These are phyloP conservation scores for Gossypium gossypioides DNA, from an alignment of 441 rosid species.

Conservation along the genomic window DNA sequence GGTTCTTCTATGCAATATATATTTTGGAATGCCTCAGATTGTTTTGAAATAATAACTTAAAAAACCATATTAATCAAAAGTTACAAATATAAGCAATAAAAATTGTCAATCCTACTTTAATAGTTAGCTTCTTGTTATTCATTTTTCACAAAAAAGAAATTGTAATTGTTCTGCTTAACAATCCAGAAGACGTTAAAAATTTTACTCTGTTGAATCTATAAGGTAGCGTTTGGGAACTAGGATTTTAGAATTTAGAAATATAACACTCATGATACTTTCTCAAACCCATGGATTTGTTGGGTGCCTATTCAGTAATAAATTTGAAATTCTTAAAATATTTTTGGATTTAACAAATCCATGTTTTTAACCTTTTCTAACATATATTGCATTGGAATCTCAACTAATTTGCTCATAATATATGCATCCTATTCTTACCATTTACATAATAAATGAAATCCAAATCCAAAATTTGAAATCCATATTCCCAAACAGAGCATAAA, in stretches of 20 bases:
- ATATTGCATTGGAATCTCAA: not conserved
- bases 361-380: not conserved
- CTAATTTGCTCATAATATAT: not conserved
- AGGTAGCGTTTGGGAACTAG: not conserved
- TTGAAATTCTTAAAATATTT: not conserved
- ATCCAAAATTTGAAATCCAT: not conserved
- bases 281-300: not conserved
- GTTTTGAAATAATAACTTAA: not conserved
- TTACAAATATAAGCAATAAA: not conserved
- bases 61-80: not conserved
- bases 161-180: not conserved
- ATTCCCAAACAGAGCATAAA: not conserved
- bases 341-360: not conserved
- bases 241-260: not conserved
- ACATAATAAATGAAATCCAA: not conserved
- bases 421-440: not conserved
- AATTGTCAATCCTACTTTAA: not conserved
- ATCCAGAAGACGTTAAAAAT: not conserved
- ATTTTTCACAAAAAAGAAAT: not conserved
- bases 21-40: not conserved
- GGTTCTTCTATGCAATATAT: not conserved
- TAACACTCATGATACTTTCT: not conserved
- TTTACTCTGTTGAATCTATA: not conserved
- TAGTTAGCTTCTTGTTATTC: not conserved
- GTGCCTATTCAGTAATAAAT: not conserved